phyloP scores from a whole-genome alignment of 768 basidiomycete genomes.

The Auriscalpium orientale region DNA sequence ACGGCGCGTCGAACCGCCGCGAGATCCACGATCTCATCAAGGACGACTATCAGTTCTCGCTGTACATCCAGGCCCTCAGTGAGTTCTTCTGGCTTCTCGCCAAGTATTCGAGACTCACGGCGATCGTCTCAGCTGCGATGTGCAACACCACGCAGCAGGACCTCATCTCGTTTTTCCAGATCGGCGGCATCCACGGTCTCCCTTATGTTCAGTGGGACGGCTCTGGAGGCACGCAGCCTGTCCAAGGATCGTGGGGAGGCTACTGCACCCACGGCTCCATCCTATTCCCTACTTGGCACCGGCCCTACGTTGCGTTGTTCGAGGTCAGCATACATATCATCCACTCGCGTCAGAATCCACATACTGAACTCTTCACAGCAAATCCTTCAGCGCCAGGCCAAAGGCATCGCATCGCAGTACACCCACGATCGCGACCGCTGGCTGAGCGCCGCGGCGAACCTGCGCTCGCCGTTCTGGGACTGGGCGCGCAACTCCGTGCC shows the following conservation, averaged over 20 bases:
- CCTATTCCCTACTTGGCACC: constrained; percentile 50
- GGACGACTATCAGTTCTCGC: constrained; percentile 37
- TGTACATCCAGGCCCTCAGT: constrained; percentile 46
- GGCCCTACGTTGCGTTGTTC: constrained; percentile 42
- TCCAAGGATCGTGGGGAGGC: constrained; percentile 29
- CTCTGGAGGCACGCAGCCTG: constrained; percentile 22
- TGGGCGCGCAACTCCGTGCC: constrained; percentile 36
- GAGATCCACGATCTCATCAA: constrained; percentile 23
- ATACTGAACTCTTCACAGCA: constrained; percentile 28
- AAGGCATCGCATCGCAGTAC: constrained; percentile 36
- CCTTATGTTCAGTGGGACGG: constrained; percentile 40
- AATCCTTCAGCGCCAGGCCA: constrained; percentile 35
- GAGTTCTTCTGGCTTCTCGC: constrained; percentile 7
- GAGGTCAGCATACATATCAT: constrained; percentile 31
- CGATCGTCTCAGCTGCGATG: constrained; percentile 22
- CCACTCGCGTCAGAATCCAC: not conserved
- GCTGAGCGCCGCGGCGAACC: constrained; percentile 26
- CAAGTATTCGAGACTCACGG: not conserved
- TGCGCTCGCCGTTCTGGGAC: constrained; percentile 45
- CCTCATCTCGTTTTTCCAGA: constrained; percentile 33
- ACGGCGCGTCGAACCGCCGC: constrained; percentile 9
- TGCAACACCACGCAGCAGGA: constrained; percentile 23
- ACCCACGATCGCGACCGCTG: constrained; percentile 18
- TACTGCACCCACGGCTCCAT: constrained; percentile 50
- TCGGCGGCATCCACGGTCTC: constrained; percentile 46